Base-by-base conservation (phyloP, 2,329 filamentous ascomycete genomes). In the Fusarium albosuccineum region DNA sequence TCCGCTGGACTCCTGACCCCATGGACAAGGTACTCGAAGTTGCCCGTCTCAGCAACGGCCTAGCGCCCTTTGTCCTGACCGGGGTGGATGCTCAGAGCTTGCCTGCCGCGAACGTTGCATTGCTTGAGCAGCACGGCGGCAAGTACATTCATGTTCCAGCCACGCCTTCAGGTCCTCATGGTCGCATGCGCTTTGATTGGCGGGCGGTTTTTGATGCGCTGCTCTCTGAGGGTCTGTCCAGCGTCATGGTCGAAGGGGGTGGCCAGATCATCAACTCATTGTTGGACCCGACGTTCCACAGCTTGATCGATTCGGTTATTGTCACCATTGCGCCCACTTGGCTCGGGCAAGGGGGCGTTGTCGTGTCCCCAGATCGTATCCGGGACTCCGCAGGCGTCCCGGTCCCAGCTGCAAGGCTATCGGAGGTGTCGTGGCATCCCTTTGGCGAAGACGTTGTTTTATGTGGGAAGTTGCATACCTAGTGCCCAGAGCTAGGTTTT, bases 161-260 rank as follows among this genome's bases (percentile, higher is more conserved):
- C 41, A 76, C 77, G 34, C 78, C 79, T 9, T 50, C 53, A 6
- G 75, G 80, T 45, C 74, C 76, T 55, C 78, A 76, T 48, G 79
- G 74, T 14, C 74, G 80, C 33, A 78, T 77, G 75, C 80, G 83
- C 57, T 84, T 91, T 65, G 78, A 82, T 16, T 97, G 93, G 93
- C 77, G 77, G 10, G 82, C 84, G 40, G 85, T 97, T 14, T 79
- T 97, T 30, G 78, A 78, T 16, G 80, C 82, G 4, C 77, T 97
- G n/a, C 68, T 72, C 34, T 76, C 75, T 1, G 83, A 91, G 70
- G 89, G 89, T 2, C 80, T 97, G 44, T 78, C 80, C 53, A 97
- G 93, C 75, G 83, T 97, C 60, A 97, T 97, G 95, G 86, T 98
- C 49, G 95, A 98, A 77, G 95, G 95, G 0, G 95, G 95, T 10